Conservation (phyloP, 1,139 yeast species). For the Meyerozyma smithsonii region DNA sequence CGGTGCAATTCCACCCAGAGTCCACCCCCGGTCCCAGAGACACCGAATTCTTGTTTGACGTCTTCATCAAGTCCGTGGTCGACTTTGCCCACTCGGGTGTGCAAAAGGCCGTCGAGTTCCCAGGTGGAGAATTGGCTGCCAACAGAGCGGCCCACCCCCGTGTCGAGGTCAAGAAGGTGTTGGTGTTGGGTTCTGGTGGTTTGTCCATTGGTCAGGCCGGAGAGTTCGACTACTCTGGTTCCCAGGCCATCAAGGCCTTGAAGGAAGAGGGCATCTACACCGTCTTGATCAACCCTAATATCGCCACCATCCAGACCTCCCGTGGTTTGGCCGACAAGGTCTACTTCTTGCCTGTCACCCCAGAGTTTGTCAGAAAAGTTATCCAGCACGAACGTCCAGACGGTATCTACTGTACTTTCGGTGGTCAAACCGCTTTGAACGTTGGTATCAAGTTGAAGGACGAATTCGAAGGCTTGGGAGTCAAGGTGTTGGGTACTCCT, state of each 20-base stretch:
- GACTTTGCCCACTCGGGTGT: slow-evolving; percentile 52
- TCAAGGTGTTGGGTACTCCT: slow-evolving; percentile 93
- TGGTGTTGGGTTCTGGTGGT: slow-evolving; percentile 98
- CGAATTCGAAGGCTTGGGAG: slow-evolving; percentile 88
- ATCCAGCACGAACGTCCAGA: slow-evolving; percentile 94
- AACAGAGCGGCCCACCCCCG: slow-evolving; percentile 72
- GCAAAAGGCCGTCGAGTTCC: slow-evolving; percentile 76
- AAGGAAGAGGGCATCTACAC: slow-evolving; percentile 97
- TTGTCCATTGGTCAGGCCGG: slow-evolving; percentile 99
- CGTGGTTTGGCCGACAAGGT: slow-evolving; percentile 97
- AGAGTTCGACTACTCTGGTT: slow-evolving; percentile 97
- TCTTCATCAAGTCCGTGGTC: slow-evolving; percentile 77
- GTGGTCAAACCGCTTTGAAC: slow-evolving; percentile 96
- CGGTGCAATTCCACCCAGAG: slow-evolving; percentile 99
- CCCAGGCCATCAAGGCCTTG: slow-evolving; percentile 90
- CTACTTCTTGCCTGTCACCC: slow-evolving; percentile 91
- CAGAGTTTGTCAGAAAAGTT: slow-evolving; percentile 94
- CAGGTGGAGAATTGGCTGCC: slow-evolving; percentile 78
- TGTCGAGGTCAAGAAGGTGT: slow-evolving; percentile 84
- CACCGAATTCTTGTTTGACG: slow-evolving; percentile 95
- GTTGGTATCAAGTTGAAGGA: slow-evolving; percentile 96
- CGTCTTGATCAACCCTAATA: slow-evolving; percentile 91
- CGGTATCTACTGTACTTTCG: slow-evolving; percentile 94
- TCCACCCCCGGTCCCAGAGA: slow-evolving; percentile 99
- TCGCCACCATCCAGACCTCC: slow-evolving; percentile 98